Base-by-base conservation (phyloP, 73 alveolate genomes). In the Paramecium biaurelia region DNA sequence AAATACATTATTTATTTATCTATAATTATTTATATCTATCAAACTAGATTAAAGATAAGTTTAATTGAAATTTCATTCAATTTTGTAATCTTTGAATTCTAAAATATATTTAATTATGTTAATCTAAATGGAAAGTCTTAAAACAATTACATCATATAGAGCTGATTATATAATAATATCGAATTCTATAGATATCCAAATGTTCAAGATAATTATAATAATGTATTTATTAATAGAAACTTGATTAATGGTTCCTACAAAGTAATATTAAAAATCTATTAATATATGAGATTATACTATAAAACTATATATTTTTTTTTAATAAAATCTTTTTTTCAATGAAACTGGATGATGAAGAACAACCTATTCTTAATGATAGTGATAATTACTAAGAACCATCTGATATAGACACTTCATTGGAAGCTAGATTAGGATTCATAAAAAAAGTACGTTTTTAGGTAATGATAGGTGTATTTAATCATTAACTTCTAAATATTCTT, bases 371-470 rank as follows among this genome's bases (percentile, higher is more conserved):
- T n/a, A 1, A 47, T 12, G 3, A 0, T 47, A n/a, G 8, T 9
- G 21, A 47, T 47, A 15, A 12, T 12, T 47, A 47, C 5, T 14
- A 0, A 12, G 23, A 53, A 21, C 5, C 84, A 2, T 2, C 24
- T n/a, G 47, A 42, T 6, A 20, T 79, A 41, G 53, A 79, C 47
- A 2, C 76, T 1, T 43, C 76, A 10, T 24, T 79, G 70, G 1
- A 11, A 21, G 37, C 28, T 34, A 49, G 97, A 68, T 12, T 74
- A 15, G 99, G 99, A 24, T 97, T 98, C 88, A 95, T 98, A 38
- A 85, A 95, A 74, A 98, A 98, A 89, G 99, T 97, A 20, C 45
- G 53, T 21, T 43, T 74, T 37, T 74, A 12, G n/a, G 23, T 20
- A n/a, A 53, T 53, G 1, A 2, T 23, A 79, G 90, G 90, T 79